Base-by-base conservation (phyloP, 2,329 filamentous ascomycete genomes). In the Calcarisporium arbuscula region DNA sequence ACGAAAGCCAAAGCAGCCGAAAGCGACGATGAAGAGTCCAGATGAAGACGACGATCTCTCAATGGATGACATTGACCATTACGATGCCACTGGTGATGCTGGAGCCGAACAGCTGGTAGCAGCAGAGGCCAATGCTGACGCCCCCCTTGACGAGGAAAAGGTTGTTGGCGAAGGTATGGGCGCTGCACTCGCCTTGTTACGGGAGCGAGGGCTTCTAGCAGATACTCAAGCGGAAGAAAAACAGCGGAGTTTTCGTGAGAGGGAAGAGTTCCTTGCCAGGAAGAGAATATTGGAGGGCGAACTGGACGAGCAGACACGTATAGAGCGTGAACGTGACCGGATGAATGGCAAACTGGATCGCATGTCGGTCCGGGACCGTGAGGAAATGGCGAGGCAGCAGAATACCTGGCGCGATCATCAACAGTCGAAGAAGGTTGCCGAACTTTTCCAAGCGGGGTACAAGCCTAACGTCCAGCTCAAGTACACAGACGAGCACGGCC, bases 331-430 rank as follows among this genome's bases (percentile, higher is more conserved):
- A 61, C 77, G 81, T n/a, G 90, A 96, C 57, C 83, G 92, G 33
- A 67, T 74, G 27, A 88, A 78, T 34, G 87, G 87, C 17, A 82
- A 82, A 35, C 75, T 94, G 35, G 85, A 94, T 47, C 78, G 81
- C 45, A 90, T 98, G 88, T 85, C 86, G 3, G 79, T 81, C n/a
- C 82, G 85, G 20, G 92, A 96, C 52, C 79, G 86, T 32, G 92
- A 98, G 60, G 88, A 95, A 36, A 84, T 85, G 57, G 84, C 88
- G 1, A 82, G 87, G 12, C 82, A 83, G 56, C 85, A 94, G 60
- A 98, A 98, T 62, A 82, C 80, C 38, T 77, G 82, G 50, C 85
- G 92, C 46, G 92, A 98, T 49, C 82, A 87, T 51, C 80, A 85
- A 47, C 83, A 94, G 50, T 84, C 86, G 20, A 77, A 84, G 23